phyloP scores from a whole-genome alignment of 1,284 basidiomycete species.

The Lentinula novae-zelandiae region DNA sequence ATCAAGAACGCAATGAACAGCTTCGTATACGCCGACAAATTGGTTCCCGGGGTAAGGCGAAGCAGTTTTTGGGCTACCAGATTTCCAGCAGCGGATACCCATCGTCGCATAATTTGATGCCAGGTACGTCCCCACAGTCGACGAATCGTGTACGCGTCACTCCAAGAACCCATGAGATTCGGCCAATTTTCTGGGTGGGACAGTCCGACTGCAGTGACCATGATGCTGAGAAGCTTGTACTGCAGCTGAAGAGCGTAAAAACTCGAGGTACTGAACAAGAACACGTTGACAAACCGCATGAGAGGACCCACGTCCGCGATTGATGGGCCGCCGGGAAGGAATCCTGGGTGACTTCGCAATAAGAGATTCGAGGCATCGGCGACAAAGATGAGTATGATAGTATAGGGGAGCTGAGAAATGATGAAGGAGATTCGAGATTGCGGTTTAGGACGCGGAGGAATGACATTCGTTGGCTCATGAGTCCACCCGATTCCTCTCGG shows the following conservation, averaged over 20 bases:
- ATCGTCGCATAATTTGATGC: conserved; percentile 3
- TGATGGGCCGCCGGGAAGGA: background rate
- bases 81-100: background rate
- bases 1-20: conserved; percentile 4
- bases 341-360: background rate
- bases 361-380: background rate
- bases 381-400: background rate
- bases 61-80: background rate
- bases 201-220: conserved; percentile 18
- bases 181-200: conserved; percentile 24
- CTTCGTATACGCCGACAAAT: background rate
- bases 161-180: conserved; percentile 18
- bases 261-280: background rate
- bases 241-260: conserved; percentile 8
- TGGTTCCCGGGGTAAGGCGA: background rate
- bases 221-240: conserved; percentile 15
- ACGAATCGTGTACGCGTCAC: conserved; percentile 23
- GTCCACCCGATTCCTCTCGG: conserved; percentile 24
- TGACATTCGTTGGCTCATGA: conserved; percentile 19
- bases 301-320: conserved; percentile 4
- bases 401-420: background rate
- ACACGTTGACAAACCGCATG: conserved; percentile 12
- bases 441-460: conserved; percentile 18
- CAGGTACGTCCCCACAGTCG: conserved; percentile 22
- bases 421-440: conserved; percentile 16